Conservation (phyloP, 2,329 filamentous ascomycete genomes). For the Acephala macrosclerotiorum region DNA sequence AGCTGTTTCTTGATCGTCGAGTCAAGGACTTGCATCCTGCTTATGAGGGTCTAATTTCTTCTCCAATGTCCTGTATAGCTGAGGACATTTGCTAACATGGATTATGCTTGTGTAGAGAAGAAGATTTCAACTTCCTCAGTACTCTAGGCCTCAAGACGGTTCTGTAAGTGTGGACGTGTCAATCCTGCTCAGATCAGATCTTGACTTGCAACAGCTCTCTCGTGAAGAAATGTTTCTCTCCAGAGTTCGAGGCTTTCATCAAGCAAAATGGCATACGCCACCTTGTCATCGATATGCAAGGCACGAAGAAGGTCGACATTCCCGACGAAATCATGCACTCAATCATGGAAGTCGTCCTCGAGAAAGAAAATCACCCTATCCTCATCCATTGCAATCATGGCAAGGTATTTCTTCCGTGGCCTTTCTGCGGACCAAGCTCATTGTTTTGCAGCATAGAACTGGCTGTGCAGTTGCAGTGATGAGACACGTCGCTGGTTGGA, state of each 20-base stretch:
- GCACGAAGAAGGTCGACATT: conserved; percentile 85
- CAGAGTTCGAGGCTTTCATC: conserved; percentile 68
- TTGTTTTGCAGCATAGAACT: conserved; percentile 72
- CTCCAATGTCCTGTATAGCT: not conserved
- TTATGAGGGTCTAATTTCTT: not conserved
- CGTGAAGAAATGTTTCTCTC: conserved; percentile 66
- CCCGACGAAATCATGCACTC: conserved; percentile 71
- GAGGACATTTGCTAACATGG: not conserved
- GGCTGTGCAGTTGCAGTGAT: conserved; percentile 87
- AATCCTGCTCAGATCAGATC: not conserved
- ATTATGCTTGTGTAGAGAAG: conserved; percentile 48
- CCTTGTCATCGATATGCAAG: conserved; percentile 77
- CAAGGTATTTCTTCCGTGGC: not conserved
- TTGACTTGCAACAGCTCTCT: conserved; percentile 57
- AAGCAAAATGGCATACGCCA: conserved; percentile 72
- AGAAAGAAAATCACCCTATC: conserved; percentile 78
- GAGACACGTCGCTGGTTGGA: conserved; percentile 76
- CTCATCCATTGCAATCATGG: conserved; percentile 63
- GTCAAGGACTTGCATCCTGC: not conserved
- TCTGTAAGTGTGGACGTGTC: conserved; percentile 60
- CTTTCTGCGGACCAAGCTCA: conserved; percentile 24
- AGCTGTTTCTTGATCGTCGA: not conserved
- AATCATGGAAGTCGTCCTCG: conserved; percentile 75
- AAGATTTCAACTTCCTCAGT: conserved; percentile 75
- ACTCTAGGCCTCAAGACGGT: conserved; percentile 78